Base-by-base conservation (phyloP, 148 eudicot genomes). In the Vaccinium vitisidaea region DNA sequence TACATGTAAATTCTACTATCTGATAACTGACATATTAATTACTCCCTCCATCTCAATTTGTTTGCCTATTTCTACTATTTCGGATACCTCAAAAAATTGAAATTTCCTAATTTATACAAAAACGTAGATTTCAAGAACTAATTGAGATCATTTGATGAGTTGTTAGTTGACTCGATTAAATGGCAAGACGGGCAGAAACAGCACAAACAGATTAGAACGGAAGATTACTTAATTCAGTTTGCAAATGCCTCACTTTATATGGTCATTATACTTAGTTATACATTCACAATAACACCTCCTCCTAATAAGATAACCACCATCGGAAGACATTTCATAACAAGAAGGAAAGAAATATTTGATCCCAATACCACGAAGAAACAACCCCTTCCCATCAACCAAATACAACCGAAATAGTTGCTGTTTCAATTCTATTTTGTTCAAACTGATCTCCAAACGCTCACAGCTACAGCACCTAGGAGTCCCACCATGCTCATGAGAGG, bases 381-480 rank as follows among this genome's bases (percentile, higher is more conserved):
- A 1, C 27, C 58, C 58, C 54, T 25, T 49, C 79, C 39, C 55
- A 46, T 10, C 49, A 63, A 63, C 70, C 27, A 63, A 63, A 63
- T n/a, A 23, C 67, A 7, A 63, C 30, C 3, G 5, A n/a, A 63
- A 7, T 63, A n/a, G 27, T 63, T 23, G 70, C 70, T 63, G n/a
- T 63, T 63, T 13, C 27, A n/a, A 6, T 65, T 63, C 11, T 56
- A 82, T 21, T 27, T 69, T 27, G 46, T 30, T 53, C 36, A 32
- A 36, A 76, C 92, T 73, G 19, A 96, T 98, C 96, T 97, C 99
- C 99, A 97, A 93, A 90, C 96, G 91, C 87, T 97, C 99, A 85
- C 99, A 97, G 91, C 99, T 97, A 85, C 99, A 97, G 84, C 99
- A 97, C 83, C 99, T 90, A 48, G 98, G 96, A 27, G 99, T 97